A percentile compares a stretch with the other conserved stretches of the same genome.
Evolutionary conservation across 257 asterid genomes (phyloP).

Genomic region (Ilex asprella): DNA sequence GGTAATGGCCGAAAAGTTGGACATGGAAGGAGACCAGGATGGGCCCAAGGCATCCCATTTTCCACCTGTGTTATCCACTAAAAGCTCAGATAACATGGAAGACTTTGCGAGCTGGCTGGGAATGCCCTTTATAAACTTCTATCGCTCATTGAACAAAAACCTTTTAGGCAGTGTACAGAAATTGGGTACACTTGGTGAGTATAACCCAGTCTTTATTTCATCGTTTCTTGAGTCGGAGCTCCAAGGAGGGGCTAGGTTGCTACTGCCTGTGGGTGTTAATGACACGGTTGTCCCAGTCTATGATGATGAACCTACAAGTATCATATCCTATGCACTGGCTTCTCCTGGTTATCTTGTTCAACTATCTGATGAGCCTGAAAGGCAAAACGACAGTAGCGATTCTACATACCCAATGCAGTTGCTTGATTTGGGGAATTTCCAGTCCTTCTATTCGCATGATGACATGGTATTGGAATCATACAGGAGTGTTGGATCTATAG

Average conservation of each 20-base stretch:
- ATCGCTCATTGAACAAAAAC: constrained; percentile 58
- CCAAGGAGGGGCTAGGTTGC: constrained; percentile 64
- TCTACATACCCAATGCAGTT: constrained; percentile 35
- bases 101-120: constrained; percentile 64
- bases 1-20: constrained; percentile 38
- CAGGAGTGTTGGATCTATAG: constrained; percentile 57
- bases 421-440: constrained; percentile 39
- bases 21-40: constrained; percentile 34
- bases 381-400: constrained; percentile 43
- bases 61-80: constrained; percentile 28
- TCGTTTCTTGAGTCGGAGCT: constrained; percentile 57
- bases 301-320: constrained; percentile 97
- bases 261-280: constrained; percentile 60
- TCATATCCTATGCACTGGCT: constrained; percentile 68
- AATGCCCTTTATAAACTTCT: constrained; percentile 64
- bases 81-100: constrained; percentile 45
- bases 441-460: constrained; percentile 48
- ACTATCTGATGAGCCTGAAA: constrained; percentile 57
- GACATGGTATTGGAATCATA: constrained; percentile 57
- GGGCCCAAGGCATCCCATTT: constrained; percentile 28
- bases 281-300: constrained; percentile 74
- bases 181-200: constrained; percentile 49
- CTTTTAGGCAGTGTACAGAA: constrained; percentile 45
- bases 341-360: constrained; percentile 53
- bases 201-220: constrained; percentile 65